Evolutionary conservation across 495 filamentous ascomycete genomes (phyloP).

Genomic region (Aspergillus sclerotiicarbonarius): DNA sequence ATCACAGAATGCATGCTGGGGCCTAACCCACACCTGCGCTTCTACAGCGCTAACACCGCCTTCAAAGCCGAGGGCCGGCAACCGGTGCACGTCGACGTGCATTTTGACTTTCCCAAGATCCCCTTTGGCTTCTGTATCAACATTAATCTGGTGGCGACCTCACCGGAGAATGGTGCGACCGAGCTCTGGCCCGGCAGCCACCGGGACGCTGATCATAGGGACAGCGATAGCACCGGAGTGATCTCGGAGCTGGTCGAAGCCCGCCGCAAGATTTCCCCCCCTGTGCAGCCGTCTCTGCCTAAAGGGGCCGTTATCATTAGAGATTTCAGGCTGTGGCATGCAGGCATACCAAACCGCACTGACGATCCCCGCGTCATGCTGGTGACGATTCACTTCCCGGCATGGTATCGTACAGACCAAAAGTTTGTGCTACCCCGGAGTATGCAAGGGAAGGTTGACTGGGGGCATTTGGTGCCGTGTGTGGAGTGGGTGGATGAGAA

Average conservation of each 20-base stretch:
- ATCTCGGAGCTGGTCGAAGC: slow-evolving; percentile 30
- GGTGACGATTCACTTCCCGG: slow-evolving; percentile 31
- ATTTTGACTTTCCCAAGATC: slow-evolving; percentile 48
- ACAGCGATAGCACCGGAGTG: slow-evolving; percentile 17
- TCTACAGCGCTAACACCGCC: slow-evolving; percentile 54
- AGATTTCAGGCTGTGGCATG: slow-evolving; percentile 45
- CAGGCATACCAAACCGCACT: slow-evolving; percentile 43
- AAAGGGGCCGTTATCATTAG: slow-evolving; percentile 41
- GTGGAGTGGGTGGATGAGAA: slow-evolving; percentile 29
- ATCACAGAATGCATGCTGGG: slow-evolving; percentile 50
- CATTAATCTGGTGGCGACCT: slow-evolving; percentile 24
- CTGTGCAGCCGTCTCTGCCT: slow-evolving; percentile 35
- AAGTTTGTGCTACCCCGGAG: slow-evolving; percentile 20
- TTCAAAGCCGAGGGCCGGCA: slow-evolving; percentile 42
- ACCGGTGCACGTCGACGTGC: slow-evolving; percentile 55
- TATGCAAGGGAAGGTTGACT: slow-evolving; percentile 20
- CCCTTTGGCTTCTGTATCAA: slow-evolving; percentile 24
- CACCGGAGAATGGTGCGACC: slow-evolving; percentile 38
- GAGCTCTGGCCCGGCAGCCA: slow-evolving; percentile 48
- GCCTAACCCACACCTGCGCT: slow-evolving; percentile 45
- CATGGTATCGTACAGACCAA: slow-evolving; percentile 27
- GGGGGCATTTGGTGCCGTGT: slow-evolving; percentile 15
- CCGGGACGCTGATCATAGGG: slow-evolving; percentile 23
- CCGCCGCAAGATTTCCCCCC: slow-evolving; percentile 27
- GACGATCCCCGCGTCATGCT: slow-evolving; percentile 44